Percentiles rank a stretch among this genome's conserved stretches.
Evolutionary conservation across 352 stramenopile genomes (phyloP).

Genomic region (Phytophthora ramorum): DNA sequence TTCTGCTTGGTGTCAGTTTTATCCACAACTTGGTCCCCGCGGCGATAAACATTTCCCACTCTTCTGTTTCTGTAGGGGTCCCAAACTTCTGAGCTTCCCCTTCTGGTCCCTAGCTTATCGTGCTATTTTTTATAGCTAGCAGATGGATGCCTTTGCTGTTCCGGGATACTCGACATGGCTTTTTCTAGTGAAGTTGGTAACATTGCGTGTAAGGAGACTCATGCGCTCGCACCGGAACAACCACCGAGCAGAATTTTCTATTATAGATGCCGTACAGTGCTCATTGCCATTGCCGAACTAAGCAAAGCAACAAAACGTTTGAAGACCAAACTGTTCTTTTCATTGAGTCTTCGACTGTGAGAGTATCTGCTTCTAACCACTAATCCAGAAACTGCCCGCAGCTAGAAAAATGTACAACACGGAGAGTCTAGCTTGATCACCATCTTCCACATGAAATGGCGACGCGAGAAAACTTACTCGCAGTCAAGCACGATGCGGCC

Average conservation of each 20-base stretch:
- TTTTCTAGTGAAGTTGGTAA: too few relatives aligned
- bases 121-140: too few relatives aligned
- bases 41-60: too few relatives aligned
- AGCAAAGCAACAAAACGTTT: not conserved
- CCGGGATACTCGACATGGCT: too few relatives aligned
- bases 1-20: not conserved
- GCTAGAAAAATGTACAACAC: slow-evolving; percentile 29
- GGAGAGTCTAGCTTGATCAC: not conserved
- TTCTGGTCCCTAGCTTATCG: too few relatives aligned
- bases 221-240: too few relatives aligned
- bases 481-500: slow-evolving; percentile 58
- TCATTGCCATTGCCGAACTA: not conserved
- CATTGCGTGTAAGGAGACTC: too few relatives aligned
- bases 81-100: too few relatives aligned
- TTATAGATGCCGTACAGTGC: too few relatives aligned
- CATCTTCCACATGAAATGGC: not conserved
- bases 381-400: slow-evolving; percentile 16
- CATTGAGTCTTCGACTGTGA: not conserved
- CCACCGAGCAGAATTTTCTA: too few relatives aligned
- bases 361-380: slow-evolving; percentile 17
- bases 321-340: slow-evolving; percentile 13
- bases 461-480: slow-evolving; percentile 37
- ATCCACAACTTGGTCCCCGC: not conserved
- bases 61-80: too few relatives aligned
- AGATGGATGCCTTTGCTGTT: too few relatives aligned